These are phyloP conservation scores for Halophytophthora batemanensis DNA, from an alignment of 352 stramenopile species.

Conservation along the genomic window DNA sequence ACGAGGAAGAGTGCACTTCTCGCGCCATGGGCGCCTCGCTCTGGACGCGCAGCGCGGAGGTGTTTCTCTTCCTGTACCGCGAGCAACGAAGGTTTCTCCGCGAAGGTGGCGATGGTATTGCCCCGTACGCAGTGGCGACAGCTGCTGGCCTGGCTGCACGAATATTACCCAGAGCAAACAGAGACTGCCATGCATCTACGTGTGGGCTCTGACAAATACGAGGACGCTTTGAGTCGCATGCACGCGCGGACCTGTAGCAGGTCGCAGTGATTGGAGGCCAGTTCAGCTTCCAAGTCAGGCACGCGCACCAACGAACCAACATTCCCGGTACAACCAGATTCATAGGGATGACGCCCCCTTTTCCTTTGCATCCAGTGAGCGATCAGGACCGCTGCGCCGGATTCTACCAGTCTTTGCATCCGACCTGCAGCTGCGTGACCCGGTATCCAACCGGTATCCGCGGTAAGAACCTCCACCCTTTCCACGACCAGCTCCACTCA, in stretches of 20 bases:
- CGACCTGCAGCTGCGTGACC: no score
- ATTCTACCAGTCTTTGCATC: no score
- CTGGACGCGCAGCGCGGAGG: no score
- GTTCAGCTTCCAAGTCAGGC: no score
- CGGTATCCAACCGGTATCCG: slow-evolving; percentile 1
- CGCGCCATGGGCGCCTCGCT: no score
- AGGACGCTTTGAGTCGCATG: no score
- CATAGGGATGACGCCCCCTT: slow-evolving; percentile 8
- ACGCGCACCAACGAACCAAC: slow-evolving; percentile 2
- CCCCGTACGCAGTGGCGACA: neutral
- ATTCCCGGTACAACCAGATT: slow-evolving; percentile 8
- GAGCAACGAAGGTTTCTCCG: no score
- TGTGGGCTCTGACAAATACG: no score
- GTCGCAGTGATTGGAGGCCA: no score
- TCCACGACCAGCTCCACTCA: neutral
- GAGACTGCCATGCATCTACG: neutral
- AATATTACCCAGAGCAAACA: neutral
- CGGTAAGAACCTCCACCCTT: neutral
- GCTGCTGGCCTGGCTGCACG: neutral
- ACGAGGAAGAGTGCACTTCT: no score
- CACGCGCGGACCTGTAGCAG: no score
- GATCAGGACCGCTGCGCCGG: neutral
- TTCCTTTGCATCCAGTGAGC: slow-evolving; percentile 2
- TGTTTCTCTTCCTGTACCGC: no score
- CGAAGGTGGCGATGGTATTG: neutral